These are phyloP conservation scores for Mucuna pruriens DNA, from an alignment of 306 rosid species.

Conservation along the genomic window DNA sequence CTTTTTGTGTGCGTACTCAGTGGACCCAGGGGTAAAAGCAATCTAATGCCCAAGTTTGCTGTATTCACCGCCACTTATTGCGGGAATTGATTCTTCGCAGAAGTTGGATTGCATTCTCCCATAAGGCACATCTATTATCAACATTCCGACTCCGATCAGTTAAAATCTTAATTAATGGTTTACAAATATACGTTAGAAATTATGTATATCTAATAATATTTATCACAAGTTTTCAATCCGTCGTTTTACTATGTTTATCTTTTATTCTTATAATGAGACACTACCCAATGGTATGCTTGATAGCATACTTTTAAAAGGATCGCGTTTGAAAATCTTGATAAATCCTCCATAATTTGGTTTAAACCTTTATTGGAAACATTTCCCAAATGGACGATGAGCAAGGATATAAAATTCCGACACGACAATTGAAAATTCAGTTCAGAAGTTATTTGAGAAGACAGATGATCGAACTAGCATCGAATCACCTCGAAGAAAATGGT, in stretches of 20 bases:
- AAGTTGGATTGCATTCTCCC: conserved; percentile 15
- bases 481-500: background rate
- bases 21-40: background rate
- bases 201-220: background rate
- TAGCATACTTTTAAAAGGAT: background rate
- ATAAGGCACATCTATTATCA: background rate
- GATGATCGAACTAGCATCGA: background rate
- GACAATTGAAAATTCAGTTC: background rate
- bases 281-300: background rate
- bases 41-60: background rate
- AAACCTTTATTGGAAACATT: background rate
- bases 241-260: background rate
- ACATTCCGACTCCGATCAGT: background rate
- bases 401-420: background rate
- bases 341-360: background rate
- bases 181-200: background rate
- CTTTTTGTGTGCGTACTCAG: background rate
- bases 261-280: background rate
- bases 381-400: background rate
- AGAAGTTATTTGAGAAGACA: background rate
- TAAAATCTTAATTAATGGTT: background rate
- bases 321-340: background rate
- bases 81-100: conserved; percentile 37
- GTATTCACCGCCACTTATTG: conserved; percentile 20
- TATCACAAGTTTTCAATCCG: background rate